Evolutionary conservation across 208 protist species (phyloP), one percentile per base, ranked within the genome.

Genomic region (Crithidia sp.): DNA sequence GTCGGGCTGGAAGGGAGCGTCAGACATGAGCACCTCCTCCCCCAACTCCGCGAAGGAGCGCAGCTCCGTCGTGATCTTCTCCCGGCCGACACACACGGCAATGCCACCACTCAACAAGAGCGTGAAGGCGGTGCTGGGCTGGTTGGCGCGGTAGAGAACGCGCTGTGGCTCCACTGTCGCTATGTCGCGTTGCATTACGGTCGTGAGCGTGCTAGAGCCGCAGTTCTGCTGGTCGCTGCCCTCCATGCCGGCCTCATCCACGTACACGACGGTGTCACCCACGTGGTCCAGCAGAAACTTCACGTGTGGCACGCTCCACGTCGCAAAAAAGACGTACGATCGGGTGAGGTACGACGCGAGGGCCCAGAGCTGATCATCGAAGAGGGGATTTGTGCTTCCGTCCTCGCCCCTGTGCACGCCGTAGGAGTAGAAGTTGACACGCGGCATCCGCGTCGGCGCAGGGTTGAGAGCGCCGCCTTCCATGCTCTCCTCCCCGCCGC

Each of bases 401-500:
- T 67, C 62, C 4, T 41, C 5, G 4, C 16, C 45, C 10, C 47
- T 28, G 57, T 76, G 39, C 14, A 84, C 64, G 37, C 71, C 56
- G 65, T 90, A 95, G 19, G 90, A 95, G 72, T 89, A 95, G 49
- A 95, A 90, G 65, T 95, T 95, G 7, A 91, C 84, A 10, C 84
- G 85, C 36, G 88, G 87, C 52, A 57, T 64, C 13, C 71, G 71
- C 14, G 59, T 47, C 17, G 67, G 67, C 2, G 57, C 19, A 2
- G 58, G 40, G 39, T 62, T 49, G 12, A 79, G 43, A 28, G 28
- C n/a, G 5, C 17, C 66, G 45, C 52, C 45, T 6, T 69, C 71
- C 7, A 69, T 53, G 14, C 40, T 43, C 56, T 79, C 73, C 17
- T 61, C 69, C 43, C 76, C 67, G 40, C 47, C 28, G 54, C n/a